These are phyloP conservation scores for Erodium moschatum DNA, from an alignment of 441 rosid species.

Conservation along the genomic window DNA sequence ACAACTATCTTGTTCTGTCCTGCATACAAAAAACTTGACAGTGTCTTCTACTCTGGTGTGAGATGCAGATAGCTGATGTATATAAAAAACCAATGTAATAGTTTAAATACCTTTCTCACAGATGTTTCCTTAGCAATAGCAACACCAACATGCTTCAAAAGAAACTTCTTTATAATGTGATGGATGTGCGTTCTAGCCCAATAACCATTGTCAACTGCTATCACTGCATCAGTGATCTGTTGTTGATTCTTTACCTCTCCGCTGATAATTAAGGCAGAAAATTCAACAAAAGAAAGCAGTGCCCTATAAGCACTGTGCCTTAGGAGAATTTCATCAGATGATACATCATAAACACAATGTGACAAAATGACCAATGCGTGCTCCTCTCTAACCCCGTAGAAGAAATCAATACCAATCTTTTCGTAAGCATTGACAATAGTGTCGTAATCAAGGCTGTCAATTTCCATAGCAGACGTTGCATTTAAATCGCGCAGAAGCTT, in stretches of 20 bases:
- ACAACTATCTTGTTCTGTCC: conserved; percentile 1
- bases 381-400: conserved; percentile 42
- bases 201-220: conserved; percentile 26
- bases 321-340: conserved; percentile 63
- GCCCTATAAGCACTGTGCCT: conserved; percentile 71
- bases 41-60: background rate
- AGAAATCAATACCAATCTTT: conserved; percentile 47
- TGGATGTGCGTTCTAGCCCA: conserved; percentile 57
- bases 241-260: conserved; percentile 26
- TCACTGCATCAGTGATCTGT: conserved; percentile 26
- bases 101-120: conserved; percentile 50
- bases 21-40: background rate
- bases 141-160: conserved; percentile 61
- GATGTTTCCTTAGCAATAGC: conserved; percentile 53
- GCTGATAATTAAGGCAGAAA: conserved; percentile 45
- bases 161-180: conserved; percentile 45
- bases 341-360: conserved; percentile 65
- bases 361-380: conserved; percentile 63
- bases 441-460: conserved; percentile 83
- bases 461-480: conserved; percentile 60
- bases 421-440: conserved; percentile 54
- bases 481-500: conserved; percentile 54
- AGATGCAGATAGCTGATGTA: background rate
- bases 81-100: background rate
- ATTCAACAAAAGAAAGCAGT: conserved; percentile 66